Percentiles rank a stretch among this genome's conserved stretches.
phyloP scores from a whole-genome alignment of 2,329 filamentous ascomycete genomes.

The Xylariaceae sp. region DNA sequence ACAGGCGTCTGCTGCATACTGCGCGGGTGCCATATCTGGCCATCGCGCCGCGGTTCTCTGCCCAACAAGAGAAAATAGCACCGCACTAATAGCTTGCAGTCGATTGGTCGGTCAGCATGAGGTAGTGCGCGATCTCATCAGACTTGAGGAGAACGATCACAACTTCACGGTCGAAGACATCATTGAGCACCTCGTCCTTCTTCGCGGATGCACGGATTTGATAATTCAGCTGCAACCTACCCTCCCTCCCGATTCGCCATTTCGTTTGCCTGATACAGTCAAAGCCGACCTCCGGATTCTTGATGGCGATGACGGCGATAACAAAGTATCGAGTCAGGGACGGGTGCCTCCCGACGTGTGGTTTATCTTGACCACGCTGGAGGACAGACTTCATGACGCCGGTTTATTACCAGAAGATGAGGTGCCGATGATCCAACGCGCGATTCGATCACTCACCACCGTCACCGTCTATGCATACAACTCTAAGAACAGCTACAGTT shows the following conservation, averaged over 20 bases:
- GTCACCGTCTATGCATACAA: constrained; percentile 4
- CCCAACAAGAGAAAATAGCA: constrained; percentile 10
- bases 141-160: not conserved
- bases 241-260: constrained; percentile 8
- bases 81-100: constrained; percentile 10
- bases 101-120: constrained; percentile 12
- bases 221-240: constrained; percentile 10
- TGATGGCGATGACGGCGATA: constrained; percentile 1
- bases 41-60: constrained; percentile 7
- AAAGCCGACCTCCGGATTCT: constrained; percentile 4
- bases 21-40: constrained; percentile 12
- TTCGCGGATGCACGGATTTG: constrained; percentile 8
- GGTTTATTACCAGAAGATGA: constrained; percentile 7
- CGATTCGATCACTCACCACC: constrained; percentile 4
- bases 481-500: constrained; percentile 4
- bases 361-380: constrained; percentile 8
- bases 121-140: constrained; percentile 6
- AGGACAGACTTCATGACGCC: not conserved
- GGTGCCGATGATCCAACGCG: constrained; percentile 3
- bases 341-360: constrained; percentile 3
- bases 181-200: constrained; percentile 10
- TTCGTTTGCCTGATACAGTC: constrained; percentile 6
- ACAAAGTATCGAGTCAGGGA: not conserved
- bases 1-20: constrained; percentile 10
- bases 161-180: constrained; percentile 11